Evolutionary conservation across 257 asterid genomes (phyloP).

Genomic region (Plectranthus barbatus): DNA sequence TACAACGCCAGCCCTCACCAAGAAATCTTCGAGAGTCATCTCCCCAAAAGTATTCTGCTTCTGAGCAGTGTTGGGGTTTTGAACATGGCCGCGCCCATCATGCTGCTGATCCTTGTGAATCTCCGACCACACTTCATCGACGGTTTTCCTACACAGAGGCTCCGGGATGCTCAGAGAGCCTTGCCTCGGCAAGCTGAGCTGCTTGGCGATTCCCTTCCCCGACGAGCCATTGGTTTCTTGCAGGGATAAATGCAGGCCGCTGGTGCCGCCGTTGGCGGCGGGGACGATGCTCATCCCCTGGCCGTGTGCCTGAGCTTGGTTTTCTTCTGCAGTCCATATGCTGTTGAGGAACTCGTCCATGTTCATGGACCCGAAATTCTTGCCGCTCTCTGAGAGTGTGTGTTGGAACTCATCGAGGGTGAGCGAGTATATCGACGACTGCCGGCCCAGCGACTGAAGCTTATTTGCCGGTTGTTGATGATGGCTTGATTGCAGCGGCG

Average conservation of each 20-base stretch:
- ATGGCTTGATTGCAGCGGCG: constrained; percentile 16
- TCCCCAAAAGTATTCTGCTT: constrained; percentile 57
- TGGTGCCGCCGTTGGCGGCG: not conserved
- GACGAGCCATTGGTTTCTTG: constrained; percentile 13
- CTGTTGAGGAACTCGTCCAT: constrained; percentile 92
- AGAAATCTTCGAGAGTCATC: constrained; percentile 81
- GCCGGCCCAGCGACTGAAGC: constrained; percentile 37
- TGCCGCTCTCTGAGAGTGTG: constrained; percentile 53
- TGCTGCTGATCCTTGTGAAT: constrained; percentile 32
- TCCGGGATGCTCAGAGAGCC: constrained; percentile 61
- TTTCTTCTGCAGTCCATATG: constrained; percentile 87
- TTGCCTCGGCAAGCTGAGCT: constrained; percentile 48
- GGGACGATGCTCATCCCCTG: no score
- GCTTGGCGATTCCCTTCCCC: constrained; percentile 22
- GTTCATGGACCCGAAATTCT: constrained; percentile 81
- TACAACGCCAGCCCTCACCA: constrained; percentile 64
- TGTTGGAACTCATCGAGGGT: constrained; percentile 79
- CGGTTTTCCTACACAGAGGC: constrained; percentile 56
- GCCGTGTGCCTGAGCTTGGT: constrained; percentile 39
- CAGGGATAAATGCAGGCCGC: constrained; percentile 7
- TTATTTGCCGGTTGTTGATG: constrained; percentile 12
- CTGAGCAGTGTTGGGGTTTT: constrained; percentile 22
- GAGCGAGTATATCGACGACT: constrained; percentile 67
- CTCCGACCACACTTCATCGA: constrained; percentile 78
- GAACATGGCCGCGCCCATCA: constrained; percentile 8